These are phyloP conservation scores for Fusarium haematococcum DNA, from an alignment of 2,329 filamentous ascomycete species.

Conservation along the genomic window DNA sequence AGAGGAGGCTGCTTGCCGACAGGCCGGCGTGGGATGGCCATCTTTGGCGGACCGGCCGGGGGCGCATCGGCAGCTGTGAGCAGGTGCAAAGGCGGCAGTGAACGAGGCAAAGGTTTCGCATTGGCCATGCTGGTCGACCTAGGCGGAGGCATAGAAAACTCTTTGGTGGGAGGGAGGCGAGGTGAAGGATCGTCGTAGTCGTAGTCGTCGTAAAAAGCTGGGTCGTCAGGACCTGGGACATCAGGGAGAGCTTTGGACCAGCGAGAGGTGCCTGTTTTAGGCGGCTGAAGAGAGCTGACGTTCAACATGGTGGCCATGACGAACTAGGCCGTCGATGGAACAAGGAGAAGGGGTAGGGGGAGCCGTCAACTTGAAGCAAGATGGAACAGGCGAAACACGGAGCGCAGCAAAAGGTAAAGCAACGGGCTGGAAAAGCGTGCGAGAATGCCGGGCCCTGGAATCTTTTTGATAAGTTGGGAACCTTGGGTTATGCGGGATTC, in stretches of 20 bases:
- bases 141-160: conserved; percentile 42
- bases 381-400: conserved; percentile 44
- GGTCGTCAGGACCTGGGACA: conserved; percentile 53
- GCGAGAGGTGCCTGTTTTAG: conserved; percentile 61
- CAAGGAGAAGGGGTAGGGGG: conserved; percentile 20
- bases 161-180: conserved; percentile 36
- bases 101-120: conserved; percentile 38
- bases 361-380: conserved; percentile 37
- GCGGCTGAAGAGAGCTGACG: conserved; percentile 40
- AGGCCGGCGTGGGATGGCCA: conserved; percentile 42
- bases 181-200: conserved; percentile 30
- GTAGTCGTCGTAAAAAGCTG: conserved; percentile 40
- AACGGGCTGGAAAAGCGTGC: conserved; percentile 29
- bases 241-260: conserved; percentile 70
- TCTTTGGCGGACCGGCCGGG: conserved; percentile 38
- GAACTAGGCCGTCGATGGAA: conserved; percentile 25
- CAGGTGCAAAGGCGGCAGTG: conserved; percentile 41
- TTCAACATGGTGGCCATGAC: conserved; percentile 41
- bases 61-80: conserved; percentile 31
- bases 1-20: conserved; percentile 36
- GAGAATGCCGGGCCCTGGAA: conserved; percentile 36
- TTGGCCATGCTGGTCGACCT: conserved; percentile 40
- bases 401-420: conserved; percentile 29
- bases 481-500: conserved; percentile 16
- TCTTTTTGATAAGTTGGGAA: conserved; percentile 32